A percentile compares a stretch with the other conserved stretches of the same genome.
phyloP scores from a whole-genome alignment of 768 basidiomycete species.

The Pulveroboletus sp. region DNA sequence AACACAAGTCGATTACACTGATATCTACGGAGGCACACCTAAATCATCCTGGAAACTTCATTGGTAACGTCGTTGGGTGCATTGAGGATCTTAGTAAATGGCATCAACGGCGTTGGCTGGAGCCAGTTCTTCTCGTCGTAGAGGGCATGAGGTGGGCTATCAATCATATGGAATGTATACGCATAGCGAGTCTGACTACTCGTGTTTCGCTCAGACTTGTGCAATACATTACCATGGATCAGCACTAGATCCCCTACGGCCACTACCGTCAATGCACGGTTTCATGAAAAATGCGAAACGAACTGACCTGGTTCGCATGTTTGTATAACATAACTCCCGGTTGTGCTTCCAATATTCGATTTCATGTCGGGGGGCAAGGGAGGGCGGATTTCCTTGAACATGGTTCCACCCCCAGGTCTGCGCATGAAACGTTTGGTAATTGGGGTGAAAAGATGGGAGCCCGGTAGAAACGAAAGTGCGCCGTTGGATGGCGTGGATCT shows the following conservation, averaged over 20 bases:
- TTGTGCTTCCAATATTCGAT: conserved; percentile 1
- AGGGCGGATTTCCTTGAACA: conserved; percentile 62
- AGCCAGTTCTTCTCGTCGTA: conserved; percentile 96
- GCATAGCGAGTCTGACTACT: conserved; percentile 80
- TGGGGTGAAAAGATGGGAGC: conserved; percentile 73
- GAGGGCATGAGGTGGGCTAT: conserved; percentile 58
- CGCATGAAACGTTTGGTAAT: conserved; percentile 86
- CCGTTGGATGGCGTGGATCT: conserved; percentile 79
- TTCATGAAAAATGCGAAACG: background rate
- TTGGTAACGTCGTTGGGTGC: conserved; percentile 7
- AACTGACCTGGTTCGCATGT: conserved; percentile 65
- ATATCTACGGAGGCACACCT: background rate
- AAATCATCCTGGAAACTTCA: background rate
- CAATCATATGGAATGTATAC: conserved; percentile 96
- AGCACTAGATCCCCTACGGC: conserved; percentile 78
- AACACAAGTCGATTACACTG: background rate
- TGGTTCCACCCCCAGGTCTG: conserved; percentile 70
- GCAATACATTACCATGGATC: conserved; percentile 90
- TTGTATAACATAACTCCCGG: conserved; percentile 58
- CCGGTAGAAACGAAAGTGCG: conserved; percentile 84
- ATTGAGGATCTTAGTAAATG: conserved; percentile 63
- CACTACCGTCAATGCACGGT: background rate
- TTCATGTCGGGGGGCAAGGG: conserved; percentile 16
- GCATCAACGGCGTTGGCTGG: conserved; percentile 80
- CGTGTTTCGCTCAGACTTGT: conserved; percentile 85